These are phyloP conservation scores for Apiospora phragmitis DNA, from an alignment of 2,329 filamentous ascomycete species.

Conservation along the genomic window DNA sequence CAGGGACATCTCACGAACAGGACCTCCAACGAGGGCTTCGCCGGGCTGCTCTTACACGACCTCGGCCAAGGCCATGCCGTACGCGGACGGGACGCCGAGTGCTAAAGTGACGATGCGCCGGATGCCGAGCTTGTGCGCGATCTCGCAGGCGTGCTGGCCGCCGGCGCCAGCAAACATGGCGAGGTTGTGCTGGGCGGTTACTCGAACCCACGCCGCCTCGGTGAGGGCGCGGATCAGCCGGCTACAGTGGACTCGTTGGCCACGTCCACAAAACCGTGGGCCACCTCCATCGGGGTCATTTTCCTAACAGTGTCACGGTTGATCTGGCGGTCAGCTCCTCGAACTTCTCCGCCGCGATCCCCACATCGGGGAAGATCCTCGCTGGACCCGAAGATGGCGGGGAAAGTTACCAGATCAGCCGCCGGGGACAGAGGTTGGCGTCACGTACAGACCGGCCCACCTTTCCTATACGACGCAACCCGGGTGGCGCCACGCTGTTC, in stretches of 20 bases:
- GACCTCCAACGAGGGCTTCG: background rate
- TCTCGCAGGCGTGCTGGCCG: conserved; percentile 37
- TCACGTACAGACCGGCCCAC: conserved; percentile 73
- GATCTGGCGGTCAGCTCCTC: conserved; percentile 42
- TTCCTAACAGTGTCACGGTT: conserved; percentile 32
- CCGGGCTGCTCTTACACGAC: conserved; percentile 13
- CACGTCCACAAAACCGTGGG: conserved; percentile 73
- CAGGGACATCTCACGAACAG: background rate
- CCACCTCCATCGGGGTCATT: conserved; percentile 42
- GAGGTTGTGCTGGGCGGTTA: conserved; percentile 33
- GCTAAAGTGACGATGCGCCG: conserved; percentile 42
- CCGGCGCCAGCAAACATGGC: conserved; percentile 69
- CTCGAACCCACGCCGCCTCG: conserved; percentile 54
- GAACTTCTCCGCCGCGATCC: conserved; percentile 41
- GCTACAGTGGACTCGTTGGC: conserved; percentile 77
- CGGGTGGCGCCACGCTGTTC: conserved; percentile 75
- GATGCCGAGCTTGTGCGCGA: conserved; percentile 42
- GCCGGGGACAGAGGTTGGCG: conserved; percentile 68
- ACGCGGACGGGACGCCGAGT: conserved; percentile 38
- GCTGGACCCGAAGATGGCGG: conserved; percentile 69
- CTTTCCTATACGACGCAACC: conserved; percentile 76
- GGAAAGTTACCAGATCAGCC: conserved; percentile 61
- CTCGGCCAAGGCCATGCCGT: conserved; percentile 40
- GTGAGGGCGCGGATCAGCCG: conserved; percentile 65
- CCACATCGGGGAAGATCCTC: conserved; percentile 55